Evolutionary conservation across 306 rosid species (phyloP), one percentile per base, ranked within the genome.

Genomic region (Gastrolobium villosum): DNA sequence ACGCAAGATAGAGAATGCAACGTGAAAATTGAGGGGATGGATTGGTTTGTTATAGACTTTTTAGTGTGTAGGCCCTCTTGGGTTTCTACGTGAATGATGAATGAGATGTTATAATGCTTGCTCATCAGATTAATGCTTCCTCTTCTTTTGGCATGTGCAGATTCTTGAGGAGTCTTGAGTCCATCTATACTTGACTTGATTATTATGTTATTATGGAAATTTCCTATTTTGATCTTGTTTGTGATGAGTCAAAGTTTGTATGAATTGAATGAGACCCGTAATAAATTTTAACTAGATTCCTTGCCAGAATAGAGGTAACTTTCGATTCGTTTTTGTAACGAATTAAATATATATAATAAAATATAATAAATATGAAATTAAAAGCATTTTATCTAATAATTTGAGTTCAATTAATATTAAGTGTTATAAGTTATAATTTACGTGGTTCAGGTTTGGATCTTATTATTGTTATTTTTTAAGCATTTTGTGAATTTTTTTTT

Each of bases 111-210:
- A 30, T 45, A 44, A 14, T 45, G 67, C 57, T 56, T 57, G 40
- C 7, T 56, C 78, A 74, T 74, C 14, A 59, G 36, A 7, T 74
- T 35, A 59, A 73, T 73, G 57, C 68, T 30, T 46, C 44, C 43
- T 57, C 45, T 13, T 73, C 54, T 56, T 72, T 30, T 56, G 56
- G 55, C 56, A 7, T 57, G 6, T 53, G 32, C 59, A 15, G 1
- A 2, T 53, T 53, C 0, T 3, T 57, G 7, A 15, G 59, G 10
- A 53, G 59, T 53, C 6, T 53, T 20, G 26, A 32, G 32, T 53
- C 37, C 46, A 46, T 68, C 31, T n/a, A 7, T 50, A 10, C 15
- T 37, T 64, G 28, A 37, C 4, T 32, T 32, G 9, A 14, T 71
- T 71, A 26, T 6, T 57, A 26, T 39, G 26, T 6, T 72, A 10